Evolutionary conservation across 2,329 filamentous ascomycete genomes (phyloP), one percentile per base, ranked within the genome.

Genomic region (Orbilia javanica): DNA sequence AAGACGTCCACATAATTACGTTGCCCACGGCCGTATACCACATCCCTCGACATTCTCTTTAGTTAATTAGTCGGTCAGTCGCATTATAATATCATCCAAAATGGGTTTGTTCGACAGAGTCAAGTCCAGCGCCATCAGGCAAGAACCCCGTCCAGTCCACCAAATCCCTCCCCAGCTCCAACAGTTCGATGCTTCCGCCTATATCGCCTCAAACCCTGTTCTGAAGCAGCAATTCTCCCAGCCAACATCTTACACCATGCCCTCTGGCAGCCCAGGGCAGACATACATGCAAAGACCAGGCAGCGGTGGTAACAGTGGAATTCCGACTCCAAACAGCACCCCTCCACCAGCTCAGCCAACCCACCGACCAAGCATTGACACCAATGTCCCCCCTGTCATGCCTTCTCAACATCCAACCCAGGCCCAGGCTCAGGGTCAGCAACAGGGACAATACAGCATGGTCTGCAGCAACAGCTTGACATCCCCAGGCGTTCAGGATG

Each of bases 51-150:
- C 15, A 36, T n/a, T 25, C 22, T 64, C 20, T 29, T 64, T 29
- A 22, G 34, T 13, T n/a, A 42, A 15, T 44, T 10, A 44, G 34
- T 13, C 42, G 18, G 39, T 44, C 18, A 44, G 42, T 20, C 22
- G 15, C n/a, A 42, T 42, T 63, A 42, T 55, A 68, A 39, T 22
- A 62, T 53, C 48, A 39, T 25, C n/a, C 57, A 55, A 66, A 50
- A 79, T 79, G 67, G 68, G 68, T 63, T 69, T 79, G 60, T 79
- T 79, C 75, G 69, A 79, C 46, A 79, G 67, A 53, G 73, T 77
- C 60, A 64, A 77, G 52, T 77, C 73, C 66, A 73, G 75, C 63
- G 46, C 69, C 48, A 39, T 73, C 68, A 67, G 69, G 50, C 67
- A 72, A 57, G 69, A 79, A 27, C 18, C 75, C 36, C 42, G 68